phyloP scores from a whole-genome alignment of 2,329 filamentous ascomycete species.

The Amesomyces nigricolor region DNA sequence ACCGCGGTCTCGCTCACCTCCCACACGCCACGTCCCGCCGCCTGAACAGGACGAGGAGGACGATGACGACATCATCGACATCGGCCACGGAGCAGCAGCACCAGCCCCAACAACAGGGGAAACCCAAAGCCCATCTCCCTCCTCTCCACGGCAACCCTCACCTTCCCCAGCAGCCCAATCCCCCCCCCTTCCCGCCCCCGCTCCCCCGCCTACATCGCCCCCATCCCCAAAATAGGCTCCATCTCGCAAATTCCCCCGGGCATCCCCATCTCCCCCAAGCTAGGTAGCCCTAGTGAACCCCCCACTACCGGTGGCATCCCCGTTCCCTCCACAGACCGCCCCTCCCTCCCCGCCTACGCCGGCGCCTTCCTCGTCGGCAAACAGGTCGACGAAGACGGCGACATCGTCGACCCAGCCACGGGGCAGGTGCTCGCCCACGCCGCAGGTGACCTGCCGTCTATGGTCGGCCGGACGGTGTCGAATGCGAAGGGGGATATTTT shows the following conservation, averaged over 20 bases:
- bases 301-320: constrained; percentile 23
- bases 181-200: constrained; percentile 15
- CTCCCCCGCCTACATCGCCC: constrained; percentile 36
- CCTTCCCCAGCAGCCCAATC: neutral
- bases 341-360: constrained; percentile 25
- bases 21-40: neutral
- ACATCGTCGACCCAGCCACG: constrained; percentile 43
- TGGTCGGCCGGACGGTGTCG: constrained; percentile 46
- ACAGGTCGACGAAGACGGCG: constrained; percentile 49
- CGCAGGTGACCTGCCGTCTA: constrained; percentile 49
- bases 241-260: constrained; percentile 34
- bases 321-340: constrained; percentile 29
- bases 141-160: neutral
- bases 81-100: neutral
- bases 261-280: constrained; percentile 26
- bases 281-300: too few relatives aligned
- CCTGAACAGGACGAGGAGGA: constrained; percentile 1
- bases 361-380: constrained; percentile 40
- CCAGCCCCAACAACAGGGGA: too few relatives aligned
- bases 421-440: constrained; percentile 48
- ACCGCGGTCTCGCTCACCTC: neutral
- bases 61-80: constrained; percentile 9
- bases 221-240: constrained; percentile 34
- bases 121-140: too few relatives aligned
- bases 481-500: constrained; percentile 42